phyloP scores from a whole-genome alignment of 2,329 filamentous ascomycete genomes.

The Madurella mycetomatis region DNA sequence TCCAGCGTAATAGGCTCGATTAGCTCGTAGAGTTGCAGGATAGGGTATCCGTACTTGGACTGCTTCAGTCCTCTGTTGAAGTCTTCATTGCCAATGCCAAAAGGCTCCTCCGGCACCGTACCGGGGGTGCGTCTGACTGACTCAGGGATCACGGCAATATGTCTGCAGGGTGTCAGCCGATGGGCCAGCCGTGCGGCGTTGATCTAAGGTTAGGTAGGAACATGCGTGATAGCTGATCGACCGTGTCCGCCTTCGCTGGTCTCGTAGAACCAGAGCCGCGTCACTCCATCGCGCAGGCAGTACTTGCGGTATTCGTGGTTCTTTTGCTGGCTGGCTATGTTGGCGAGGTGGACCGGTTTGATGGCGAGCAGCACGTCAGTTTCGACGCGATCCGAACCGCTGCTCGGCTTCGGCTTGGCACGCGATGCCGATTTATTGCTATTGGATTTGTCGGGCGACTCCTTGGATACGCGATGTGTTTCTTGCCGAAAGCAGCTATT shows the following conservation, averaged over 20 bases:
- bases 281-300: conserved; percentile 10
- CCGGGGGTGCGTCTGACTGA: conserved; percentile 16
- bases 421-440: neutral
- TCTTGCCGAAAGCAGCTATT: neutral
- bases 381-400: conserved; percentile 1
- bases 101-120: conserved; percentile 16
- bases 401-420: neutral
- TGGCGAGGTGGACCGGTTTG: conserved; percentile 13
- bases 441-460: neutral
- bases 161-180: neutral
- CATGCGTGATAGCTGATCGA: conserved; percentile 6
- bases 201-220: neutral
- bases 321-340: conserved; percentile 20
- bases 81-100: conserved; percentile 29
- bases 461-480: conserved; percentile 1
- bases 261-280: conserved; percentile 14
- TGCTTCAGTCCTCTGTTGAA: conserved; percentile 29
- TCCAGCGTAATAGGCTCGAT: conserved; percentile 21
- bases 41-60: conserved; percentile 27
- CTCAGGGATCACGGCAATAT: conserved; percentile 12
- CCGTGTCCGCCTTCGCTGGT: conserved; percentile 2
- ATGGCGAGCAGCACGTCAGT: conserved; percentile 27
- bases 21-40: conserved; percentile 27
- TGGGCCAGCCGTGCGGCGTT: neutral
- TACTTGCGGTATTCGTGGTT: conserved; percentile 19